Evolutionary conservation across 371 early-diverging fungal species (phyloP), one percentile per base, ranked within the genome.

Genomic region (Actinomucor elegans): DNA sequence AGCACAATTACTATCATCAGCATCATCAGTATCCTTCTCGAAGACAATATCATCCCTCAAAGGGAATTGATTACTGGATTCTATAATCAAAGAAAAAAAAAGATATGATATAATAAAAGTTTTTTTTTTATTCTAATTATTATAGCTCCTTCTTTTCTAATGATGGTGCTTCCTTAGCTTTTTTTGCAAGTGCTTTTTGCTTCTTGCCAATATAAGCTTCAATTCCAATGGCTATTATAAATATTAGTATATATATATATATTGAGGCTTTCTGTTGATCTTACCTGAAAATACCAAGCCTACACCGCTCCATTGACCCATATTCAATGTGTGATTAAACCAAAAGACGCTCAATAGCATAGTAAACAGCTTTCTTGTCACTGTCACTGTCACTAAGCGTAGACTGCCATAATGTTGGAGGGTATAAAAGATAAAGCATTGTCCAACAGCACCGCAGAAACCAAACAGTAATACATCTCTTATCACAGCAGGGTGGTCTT

Each of bases 341-440:
- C 85, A 88, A 61, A 98, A 77, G 15, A 98, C 87, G 29, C 93
- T 91, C 31, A 98, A 63, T 31, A 99, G 60, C 73, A 99, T 95
- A 0, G 94, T 91, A 49, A 98, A 88, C 72, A 99, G 85, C 73
- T 99, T 99, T 49, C 99, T 83, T 0, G 97, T 97, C 15, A 99
- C 94, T 0, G 93, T 99, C 34, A 97, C 89, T 5, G 94, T 98
- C 8, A 94, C 97, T 32, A 97, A 69, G 14, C 86, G 84, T 40
- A 99, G 64, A 52, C 94, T 88, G 12, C 99, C 99, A 72, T 93
- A 97, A 12, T 84, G 81, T 53, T 91, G 90, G 26, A 99, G 82
- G 45, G 93, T 93, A 72, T 93, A 92, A 77, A 95, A 99, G 48
- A 99, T 94, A 66, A 98, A 96, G 73, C 90, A 88, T 76, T 99